These are phyloP conservation scores for Populus alba DNA, from an alignment of 345 rosid genomes.

Conservation along the genomic window DNA sequence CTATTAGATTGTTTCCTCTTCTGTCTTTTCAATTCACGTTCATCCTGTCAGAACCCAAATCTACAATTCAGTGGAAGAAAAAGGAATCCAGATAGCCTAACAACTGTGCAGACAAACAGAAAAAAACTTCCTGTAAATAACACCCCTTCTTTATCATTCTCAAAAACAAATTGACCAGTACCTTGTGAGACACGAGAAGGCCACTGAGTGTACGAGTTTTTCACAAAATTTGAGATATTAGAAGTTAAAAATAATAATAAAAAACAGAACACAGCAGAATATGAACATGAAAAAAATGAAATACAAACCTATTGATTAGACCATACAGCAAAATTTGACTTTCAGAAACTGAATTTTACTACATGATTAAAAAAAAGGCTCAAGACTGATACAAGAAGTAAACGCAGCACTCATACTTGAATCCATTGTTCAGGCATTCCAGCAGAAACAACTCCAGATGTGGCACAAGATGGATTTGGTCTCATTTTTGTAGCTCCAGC, in stretches of 20 bases:
- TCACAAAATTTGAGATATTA: background rate
- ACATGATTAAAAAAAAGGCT: background rate
- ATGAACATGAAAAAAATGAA: background rate
- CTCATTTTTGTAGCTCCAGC: conserved; percentile 60
- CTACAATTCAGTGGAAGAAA: conserved; percentile 3
- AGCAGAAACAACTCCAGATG: conserved; percentile 37
- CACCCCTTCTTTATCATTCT: background rate
- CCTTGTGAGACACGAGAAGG: background rate
- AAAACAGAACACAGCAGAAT: background rate
- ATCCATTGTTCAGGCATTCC: conserved; percentile 60
- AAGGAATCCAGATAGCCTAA: background rate
- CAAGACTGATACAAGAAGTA: background rate
- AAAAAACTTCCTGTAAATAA: background rate
- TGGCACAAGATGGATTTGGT: conserved; percentile 40
- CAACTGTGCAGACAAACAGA: background rate
- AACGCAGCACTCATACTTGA: conserved; percentile 43
- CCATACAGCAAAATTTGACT: background rate
- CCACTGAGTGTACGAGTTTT: background rate
- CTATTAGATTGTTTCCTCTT: conserved; percentile 96
- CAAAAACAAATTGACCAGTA: background rate
- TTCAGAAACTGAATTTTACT: background rate
- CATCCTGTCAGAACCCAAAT: conserved; percentile 55
- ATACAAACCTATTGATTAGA: background rate
- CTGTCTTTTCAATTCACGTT: conserved; percentile 87
- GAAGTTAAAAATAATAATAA: background rate